phyloP scores from a whole-genome alignment of 768 basidiomycete genomes.

The Dioszegia hungarica region DNA sequence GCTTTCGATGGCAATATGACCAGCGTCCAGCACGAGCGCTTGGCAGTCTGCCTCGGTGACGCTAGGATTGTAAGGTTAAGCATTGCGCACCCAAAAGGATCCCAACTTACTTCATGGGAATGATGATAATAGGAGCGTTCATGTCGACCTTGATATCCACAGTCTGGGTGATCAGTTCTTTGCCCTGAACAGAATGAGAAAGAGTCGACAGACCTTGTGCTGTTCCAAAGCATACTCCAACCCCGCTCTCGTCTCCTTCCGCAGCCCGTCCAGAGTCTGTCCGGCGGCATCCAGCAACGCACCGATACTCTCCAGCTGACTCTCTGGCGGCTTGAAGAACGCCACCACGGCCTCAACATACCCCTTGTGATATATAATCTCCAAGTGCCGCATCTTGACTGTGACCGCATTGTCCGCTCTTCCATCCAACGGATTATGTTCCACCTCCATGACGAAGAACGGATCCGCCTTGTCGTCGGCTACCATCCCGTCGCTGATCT shows the following conservation, averaged over 20 bases:
- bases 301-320: constrained; percentile 90
- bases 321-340: constrained; percentile 90
- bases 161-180: constrained; percentile 52
- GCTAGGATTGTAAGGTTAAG: constrained; percentile 51
- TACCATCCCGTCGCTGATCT: constrained; percentile 45
- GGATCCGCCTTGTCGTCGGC: constrained; percentile 52
- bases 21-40: constrained; percentile 88
- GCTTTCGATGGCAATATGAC: constrained; percentile 90
- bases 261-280: constrained; percentile 83
- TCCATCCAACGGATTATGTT: constrained; percentile 83
- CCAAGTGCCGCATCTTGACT: constrained; percentile 87
- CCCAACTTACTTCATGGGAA: constrained; percentile 76
- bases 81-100: background rate
- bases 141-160: constrained; percentile 93
- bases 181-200: background rate
- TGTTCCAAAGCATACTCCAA: constrained; percentile 86
- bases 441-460: constrained; percentile 88
- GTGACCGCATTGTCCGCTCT: constrained; percentile 86
- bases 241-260: constrained; percentile 89
- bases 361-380: constrained; percentile 90
- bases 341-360: constrained; percentile 86
- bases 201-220: constrained; percentile 57
- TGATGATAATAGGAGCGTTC: constrained; percentile 93
- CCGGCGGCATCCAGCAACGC: constrained; percentile 86
- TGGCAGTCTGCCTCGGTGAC: constrained; percentile 71